Evolutionary conservation across 371 early-diverging fungal genomes (phyloP).

Genomic region (Mortierella sp.): DNA sequence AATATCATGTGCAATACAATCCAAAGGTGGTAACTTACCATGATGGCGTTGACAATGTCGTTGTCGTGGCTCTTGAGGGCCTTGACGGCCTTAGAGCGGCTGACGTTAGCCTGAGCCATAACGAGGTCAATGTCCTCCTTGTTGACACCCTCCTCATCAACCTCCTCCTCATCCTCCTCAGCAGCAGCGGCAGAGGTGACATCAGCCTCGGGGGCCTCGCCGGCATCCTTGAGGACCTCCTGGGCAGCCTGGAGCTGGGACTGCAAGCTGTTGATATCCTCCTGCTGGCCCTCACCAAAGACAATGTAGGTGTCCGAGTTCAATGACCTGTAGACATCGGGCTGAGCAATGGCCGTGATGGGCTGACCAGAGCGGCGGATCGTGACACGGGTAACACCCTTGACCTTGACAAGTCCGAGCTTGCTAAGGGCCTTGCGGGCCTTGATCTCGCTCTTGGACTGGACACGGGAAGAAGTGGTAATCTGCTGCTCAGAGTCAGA

Average conservation of each 20-base stretch:
- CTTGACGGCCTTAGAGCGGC: conserved; percentile 92
- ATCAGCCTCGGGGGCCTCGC: conserved; percentile 62
- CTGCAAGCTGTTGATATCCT: conserved; percentile 86
- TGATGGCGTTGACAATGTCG: conserved; percentile 98
- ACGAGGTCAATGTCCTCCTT: conserved; percentile 95
- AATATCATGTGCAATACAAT: no score
- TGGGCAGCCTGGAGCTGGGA: conserved; percentile 55
- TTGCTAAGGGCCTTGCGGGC: conserved; percentile 95
- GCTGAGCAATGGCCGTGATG: conserved; percentile 89
- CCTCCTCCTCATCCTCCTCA: conserved; percentile 63
- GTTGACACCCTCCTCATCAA: conserved; percentile 83
- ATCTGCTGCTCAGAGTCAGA: conserved; percentile 39
- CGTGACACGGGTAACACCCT: conserved; percentile 92
- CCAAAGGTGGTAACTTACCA: conserved; percentile 58
- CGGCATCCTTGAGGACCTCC: conserved; percentile 69
- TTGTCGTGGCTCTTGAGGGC: conserved; percentile 88
- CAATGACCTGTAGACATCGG: conserved; percentile 94
- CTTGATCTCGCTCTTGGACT: conserved; percentile 92
- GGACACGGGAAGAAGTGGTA: conserved; percentile 39
- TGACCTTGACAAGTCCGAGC: conserved; percentile 91
- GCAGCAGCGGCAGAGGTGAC: conserved; percentile 63
- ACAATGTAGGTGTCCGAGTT: conserved; percentile 95
- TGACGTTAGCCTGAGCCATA: conserved; percentile 89
- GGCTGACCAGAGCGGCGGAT: conserved; percentile 81
- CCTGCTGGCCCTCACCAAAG: conserved; percentile 95